phyloP scores from a whole-genome alignment of 108 stramenopile genomes.

The Cyclotella baltica region DNA sequence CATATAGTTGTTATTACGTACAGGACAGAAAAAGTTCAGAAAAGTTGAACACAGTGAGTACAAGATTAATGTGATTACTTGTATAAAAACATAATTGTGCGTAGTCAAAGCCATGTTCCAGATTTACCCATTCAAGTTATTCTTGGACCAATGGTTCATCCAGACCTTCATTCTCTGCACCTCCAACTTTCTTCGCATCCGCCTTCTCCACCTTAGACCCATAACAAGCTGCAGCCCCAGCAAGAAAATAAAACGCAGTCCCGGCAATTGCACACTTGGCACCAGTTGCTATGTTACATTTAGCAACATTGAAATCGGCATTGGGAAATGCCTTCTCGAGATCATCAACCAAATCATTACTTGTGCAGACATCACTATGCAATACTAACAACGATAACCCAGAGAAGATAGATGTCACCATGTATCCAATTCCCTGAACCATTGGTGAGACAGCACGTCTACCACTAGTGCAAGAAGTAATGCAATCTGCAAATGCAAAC shows the following conservation, averaged over 20 bases:
- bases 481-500: conserved; percentile 24
- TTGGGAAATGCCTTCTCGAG: conserved; percentile 2
- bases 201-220: conserved; percentile 7
- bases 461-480: conserved; percentile 27
- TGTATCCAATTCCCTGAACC: no score
- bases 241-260: conserved; percentile 46
- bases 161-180: background rate
- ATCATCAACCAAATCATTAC: conserved; percentile 18
- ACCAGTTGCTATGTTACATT: conserved; percentile 26
- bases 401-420: conserved; percentile 35
- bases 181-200: background rate
- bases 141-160: conserved; percentile 11
- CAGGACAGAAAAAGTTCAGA: no score
- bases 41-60: no score
- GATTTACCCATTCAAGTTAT: no score
- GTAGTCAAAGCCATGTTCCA: no score
- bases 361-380: conserved; percentile 46
- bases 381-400: conserved; percentile 51
- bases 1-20: no score
- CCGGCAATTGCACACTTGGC: conserved; percentile 46
- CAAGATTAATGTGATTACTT: no score
- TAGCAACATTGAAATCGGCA: background rate
- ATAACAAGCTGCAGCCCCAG: conserved; percentile 34
- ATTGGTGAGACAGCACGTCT: conserved; percentile 3
- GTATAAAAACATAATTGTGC: no score